A percentile compares a stretch with the other conserved stretches of the same genome.
Evolutionary conservation across 1,139 yeast species (phyloP).

Genomic region (Eremothecium sinecaudum): DNA sequence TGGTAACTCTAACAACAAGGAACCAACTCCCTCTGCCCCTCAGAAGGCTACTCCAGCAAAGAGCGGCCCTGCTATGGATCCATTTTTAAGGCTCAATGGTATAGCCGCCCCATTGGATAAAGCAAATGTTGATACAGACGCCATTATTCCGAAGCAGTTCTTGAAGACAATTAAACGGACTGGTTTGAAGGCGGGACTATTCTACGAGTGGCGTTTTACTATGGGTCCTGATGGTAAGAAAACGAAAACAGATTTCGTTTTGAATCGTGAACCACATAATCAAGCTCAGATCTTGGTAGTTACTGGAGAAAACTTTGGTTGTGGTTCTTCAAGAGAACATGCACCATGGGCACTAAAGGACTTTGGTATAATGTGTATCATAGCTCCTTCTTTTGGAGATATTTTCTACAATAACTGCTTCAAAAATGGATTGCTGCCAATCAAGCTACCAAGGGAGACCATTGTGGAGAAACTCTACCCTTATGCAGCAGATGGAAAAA

Average conservation of each 20-base stretch:
- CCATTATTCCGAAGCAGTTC: slow-evolving; percentile 96
- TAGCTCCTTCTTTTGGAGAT: slow-evolving; percentile 97
- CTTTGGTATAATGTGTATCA: slow-evolving; percentile 89
- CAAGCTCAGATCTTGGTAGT: slow-evolving; percentile 76
- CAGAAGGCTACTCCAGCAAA: slow-evolving; percentile 35
- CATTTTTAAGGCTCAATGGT: slow-evolving; percentile 68
- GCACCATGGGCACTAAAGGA: slow-evolving; percentile 99
- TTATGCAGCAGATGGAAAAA: slow-evolving; percentile 61
- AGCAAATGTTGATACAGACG: slow-evolving; percentile 96
- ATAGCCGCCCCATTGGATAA: slow-evolving; percentile 88
- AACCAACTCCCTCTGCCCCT: slow-evolving; percentile 52
- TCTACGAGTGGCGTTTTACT: slow-evolving; percentile 76
- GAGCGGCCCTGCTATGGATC: slow-evolving; percentile 43
- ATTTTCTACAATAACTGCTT: slow-evolving; percentile 94
- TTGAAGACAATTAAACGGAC: slow-evolving; percentile 95
- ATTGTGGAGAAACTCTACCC: slow-evolving; percentile 68
- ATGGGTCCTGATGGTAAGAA: slow-evolving; percentile 66
- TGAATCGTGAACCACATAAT: slow-evolving; percentile 77
- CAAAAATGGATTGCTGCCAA: slow-evolving; percentile 90
- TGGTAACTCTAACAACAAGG: slow-evolving; percentile 37
- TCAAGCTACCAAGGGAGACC: slow-evolving; percentile 69
- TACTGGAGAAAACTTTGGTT: slow-evolving; percentile 94
- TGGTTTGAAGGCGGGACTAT: slow-evolving; percentile 78
- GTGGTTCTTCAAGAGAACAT: slow-evolving; percentile 98
- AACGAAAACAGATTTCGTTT: slow-evolving; percentile 75